A percentile compares a stretch with the other conserved stretches of the same genome.
These are phyloP conservation scores for Marvania coccoides DNA, from an alignment of 139 green algal species.

Conservation along the genomic window DNA sequence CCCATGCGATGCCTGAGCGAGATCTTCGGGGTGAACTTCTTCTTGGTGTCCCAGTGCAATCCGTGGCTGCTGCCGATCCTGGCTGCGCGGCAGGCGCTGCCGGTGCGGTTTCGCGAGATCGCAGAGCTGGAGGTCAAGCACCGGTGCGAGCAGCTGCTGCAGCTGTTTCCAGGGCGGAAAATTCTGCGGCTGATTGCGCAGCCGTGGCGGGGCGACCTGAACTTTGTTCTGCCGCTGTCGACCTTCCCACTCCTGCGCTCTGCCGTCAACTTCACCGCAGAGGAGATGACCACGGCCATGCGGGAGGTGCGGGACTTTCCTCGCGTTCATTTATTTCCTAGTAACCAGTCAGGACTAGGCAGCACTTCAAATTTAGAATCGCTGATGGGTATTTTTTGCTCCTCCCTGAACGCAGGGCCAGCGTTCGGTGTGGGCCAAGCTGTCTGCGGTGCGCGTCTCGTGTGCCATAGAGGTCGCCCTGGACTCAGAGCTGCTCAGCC, in stretches of 20 bases:
- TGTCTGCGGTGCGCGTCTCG: slow-evolving; percentile 75
- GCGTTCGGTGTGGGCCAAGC: slow-evolving; percentile 66
- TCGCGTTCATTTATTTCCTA: too few species aligned
- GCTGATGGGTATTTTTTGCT: too few species aligned
- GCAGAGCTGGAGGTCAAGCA: slow-evolving; percentile 83
- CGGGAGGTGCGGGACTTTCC: too few species aligned
- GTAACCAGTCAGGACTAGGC: too few species aligned
- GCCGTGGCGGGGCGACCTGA: slow-evolving; percentile 86
- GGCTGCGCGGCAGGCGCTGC: slow-evolving; percentile 60
- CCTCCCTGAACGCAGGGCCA: too few species aligned
- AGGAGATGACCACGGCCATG: slow-evolving; percentile 62
- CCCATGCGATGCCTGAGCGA: slow-evolving; percentile 66
- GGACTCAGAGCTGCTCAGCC: slow-evolving; percentile 52
- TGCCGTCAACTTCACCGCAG: slow-evolving; percentile 29
- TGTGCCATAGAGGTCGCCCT: slow-evolving; percentile 77
- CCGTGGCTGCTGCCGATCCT: slow-evolving; percentile 80
- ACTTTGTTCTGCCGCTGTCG: slow-evolving; percentile 64
- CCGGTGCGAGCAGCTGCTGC: slow-evolving; percentile 63
- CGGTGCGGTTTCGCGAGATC: slow-evolving; percentile 51
- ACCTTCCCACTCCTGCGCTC: not conserved
- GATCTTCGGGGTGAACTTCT: slow-evolving; percentile 92
- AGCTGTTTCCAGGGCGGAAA: slow-evolving; percentile 57
- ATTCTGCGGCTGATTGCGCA: slow-evolving; percentile 78
- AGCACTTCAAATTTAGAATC: too few species aligned
- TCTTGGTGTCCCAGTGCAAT: slow-evolving; percentile 82